These are phyloP conservation scores for Ceratocystis diversiconidia DNA, from an alignment of 2,329 filamentous ascomycete genomes.

Conservation along the genomic window DNA sequence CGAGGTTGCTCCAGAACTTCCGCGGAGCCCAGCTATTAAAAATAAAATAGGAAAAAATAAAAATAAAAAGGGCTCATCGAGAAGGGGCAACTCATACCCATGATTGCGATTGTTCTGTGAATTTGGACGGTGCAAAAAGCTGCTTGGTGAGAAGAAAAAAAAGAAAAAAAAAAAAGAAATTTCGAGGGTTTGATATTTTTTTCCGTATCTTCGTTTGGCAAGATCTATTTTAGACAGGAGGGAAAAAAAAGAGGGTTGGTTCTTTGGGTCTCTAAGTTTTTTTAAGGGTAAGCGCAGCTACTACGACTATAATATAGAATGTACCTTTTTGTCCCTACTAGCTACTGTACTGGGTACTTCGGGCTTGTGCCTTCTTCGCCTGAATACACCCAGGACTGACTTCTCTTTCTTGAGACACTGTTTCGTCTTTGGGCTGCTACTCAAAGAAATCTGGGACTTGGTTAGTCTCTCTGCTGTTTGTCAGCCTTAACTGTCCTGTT, in stretches of 20 bases:
- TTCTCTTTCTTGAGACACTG: too few species aligned
- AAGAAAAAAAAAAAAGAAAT: conserved; percentile 12
- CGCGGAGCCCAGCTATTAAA: too few species aligned
- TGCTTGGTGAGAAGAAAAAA: conserved; percentile 14
- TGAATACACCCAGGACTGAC: too few species aligned
- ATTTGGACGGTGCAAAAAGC: conserved; percentile 32
- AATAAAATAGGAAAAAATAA: neutral
- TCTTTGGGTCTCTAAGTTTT: neutral
- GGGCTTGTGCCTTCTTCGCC: too few species aligned
- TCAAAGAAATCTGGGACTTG: neutral
- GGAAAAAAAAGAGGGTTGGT: conserved; percentile 10
- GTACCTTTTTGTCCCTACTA: too few species aligned
- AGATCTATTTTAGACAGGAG: neutral
- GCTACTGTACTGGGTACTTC: too few species aligned
- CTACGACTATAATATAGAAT: too few species aligned
- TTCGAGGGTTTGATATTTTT: conserved; percentile 8
- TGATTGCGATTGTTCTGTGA: conserved; percentile 40
- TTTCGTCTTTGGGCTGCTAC: too few species aligned
- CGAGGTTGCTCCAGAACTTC: neutral
- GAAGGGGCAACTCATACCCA: conserved; percentile 35
- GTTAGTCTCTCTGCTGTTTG: neutral
- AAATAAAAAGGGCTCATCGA: neutral
- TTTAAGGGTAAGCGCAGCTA: neutral
- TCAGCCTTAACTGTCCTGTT: neutral
- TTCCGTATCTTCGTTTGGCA: neutral